These are phyloP conservation scores for Papiliotrema laurentii DNA, from an alignment of 1,284 basidiomycete genomes.

Conservation along the genomic window DNA sequence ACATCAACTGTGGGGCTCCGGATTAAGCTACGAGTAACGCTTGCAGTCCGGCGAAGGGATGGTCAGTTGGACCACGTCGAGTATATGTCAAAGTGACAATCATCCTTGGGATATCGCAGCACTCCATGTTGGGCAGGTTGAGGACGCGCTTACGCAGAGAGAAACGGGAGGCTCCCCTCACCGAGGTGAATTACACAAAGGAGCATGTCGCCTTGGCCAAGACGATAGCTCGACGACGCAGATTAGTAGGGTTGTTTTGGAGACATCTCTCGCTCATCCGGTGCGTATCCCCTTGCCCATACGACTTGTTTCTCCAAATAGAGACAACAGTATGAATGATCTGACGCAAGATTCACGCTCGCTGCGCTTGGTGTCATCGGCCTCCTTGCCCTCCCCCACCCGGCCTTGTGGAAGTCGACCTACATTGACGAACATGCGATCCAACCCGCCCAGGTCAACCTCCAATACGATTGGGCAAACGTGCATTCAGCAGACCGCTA, in stretches of 20 bases:
- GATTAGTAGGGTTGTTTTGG: slow-evolving; percentile 11
- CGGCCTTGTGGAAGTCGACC: slow-evolving; percentile 60
- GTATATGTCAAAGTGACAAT: no score
- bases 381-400: slow-evolving; percentile 66
- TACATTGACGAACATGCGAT: slow-evolving; percentile 93
- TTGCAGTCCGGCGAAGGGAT: no score
- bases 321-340: no score
- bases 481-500: slow-evolving; percentile 77
- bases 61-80: no score
- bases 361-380: slow-evolving; percentile 62
- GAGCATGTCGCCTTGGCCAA: slow-evolving; percentile 27
- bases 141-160: slow-evolving; percentile 1
- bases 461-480: slow-evolving; percentile 81
- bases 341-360: no score
- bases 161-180: slow-evolving; percentile 9
- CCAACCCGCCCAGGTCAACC: slow-evolving; percentile 81
- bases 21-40: no score
- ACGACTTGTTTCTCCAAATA: neutral
- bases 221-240: slow-evolving; percentile 18
- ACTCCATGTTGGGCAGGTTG: slow-evolving; percentile 13
- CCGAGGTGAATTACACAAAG: slow-evolving; percentile 19
- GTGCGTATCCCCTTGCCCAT: slow-evolving; percentile 2
- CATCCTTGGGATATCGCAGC: neutral
- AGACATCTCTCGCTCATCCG: slow-evolving; percentile 14
- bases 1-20: no score